Percentiles rank a stretch among this genome's conserved stretches.
Conservation (phyloP, 78 protist genomes). For the Protostelium mycophagum region DNA sequence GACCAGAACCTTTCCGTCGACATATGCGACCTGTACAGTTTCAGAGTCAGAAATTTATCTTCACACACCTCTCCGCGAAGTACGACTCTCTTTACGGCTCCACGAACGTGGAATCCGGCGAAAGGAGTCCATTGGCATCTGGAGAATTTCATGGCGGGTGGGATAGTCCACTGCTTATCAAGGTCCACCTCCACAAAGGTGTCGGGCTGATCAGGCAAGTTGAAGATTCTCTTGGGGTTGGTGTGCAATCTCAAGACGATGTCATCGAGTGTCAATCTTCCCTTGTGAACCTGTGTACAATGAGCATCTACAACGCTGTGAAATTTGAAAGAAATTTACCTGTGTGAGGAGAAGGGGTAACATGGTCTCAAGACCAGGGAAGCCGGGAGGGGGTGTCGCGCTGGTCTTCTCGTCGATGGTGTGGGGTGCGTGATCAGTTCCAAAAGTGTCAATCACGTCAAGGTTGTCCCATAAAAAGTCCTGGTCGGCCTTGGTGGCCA, state of each 20-base stretch:
- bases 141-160: constrained; percentile 16
- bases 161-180: constrained; percentile 56
- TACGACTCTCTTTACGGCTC: constrained; percentile 42
- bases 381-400: constrained; percentile 67
- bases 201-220: constrained; percentile 55
- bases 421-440: constrained; percentile 75
- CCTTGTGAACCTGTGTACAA: constrained; percentile 24
- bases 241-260: constrained; percentile 30
- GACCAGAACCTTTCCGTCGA: constrained; percentile 45
- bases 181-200: constrained; percentile 62
- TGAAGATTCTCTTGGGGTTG: constrained; percentile 48
- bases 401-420: constrained; percentile 50
- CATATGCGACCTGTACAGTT: constrained; percentile 14
- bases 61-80: constrained; percentile 22
- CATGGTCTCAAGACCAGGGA: constrained; percentile 61
- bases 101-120: constrained; percentile 44
- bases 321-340: background rate
- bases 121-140: constrained; percentile 65
- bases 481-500: constrained; percentile 48
- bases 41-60: background rate
- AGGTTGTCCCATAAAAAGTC: constrained; percentile 73
- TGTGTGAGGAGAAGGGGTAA: constrained; percentile 70
- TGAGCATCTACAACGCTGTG: background rate
- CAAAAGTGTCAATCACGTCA: constrained; percentile 69
- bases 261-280: constrained; percentile 58